Conservation (phyloP, 2,329 filamentous ascomycete species). For the Fusarium nanum region DNA sequence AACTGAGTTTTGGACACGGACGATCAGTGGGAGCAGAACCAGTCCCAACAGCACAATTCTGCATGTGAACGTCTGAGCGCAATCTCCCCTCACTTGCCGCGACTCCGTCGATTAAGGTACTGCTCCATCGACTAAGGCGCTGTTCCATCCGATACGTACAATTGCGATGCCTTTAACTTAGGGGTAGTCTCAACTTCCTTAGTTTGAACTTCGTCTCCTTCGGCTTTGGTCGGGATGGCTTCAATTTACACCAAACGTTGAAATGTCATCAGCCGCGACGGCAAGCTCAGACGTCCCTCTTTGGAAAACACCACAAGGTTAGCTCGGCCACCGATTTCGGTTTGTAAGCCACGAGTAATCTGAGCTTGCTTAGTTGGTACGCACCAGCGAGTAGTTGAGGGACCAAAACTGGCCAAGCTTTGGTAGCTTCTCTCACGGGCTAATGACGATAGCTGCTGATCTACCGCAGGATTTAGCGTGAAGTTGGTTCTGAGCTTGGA, state of each 20-base stretch:
- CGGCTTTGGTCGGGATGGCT: not conserved
- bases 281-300: not conserved
- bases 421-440: too few species aligned
- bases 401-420: not conserved
- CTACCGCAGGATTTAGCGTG: not conserved
- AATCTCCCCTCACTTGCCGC: not conserved
- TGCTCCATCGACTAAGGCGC: not conserved
- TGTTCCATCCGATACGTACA: not conserved
- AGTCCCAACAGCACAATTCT: not conserved
- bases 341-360: not conserved
- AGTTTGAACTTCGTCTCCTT: not conserved
- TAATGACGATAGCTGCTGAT: not conserved
- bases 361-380: not conserved
- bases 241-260: not conserved
- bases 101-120: fast-evolving
- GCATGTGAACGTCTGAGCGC: not conserved
- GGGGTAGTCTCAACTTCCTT: not conserved
- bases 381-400: not conserved
- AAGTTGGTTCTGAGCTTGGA: not conserved
- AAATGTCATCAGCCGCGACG: not conserved
- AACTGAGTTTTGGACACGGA: not conserved
- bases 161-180: fast-evolving
- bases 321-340: not conserved
- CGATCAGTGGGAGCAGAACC: not conserved
- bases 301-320: not conserved